Evolutionary conservation across 805 yeast genomes (phyloP).

Genomic region (Metschnikowia lunata): DNA sequence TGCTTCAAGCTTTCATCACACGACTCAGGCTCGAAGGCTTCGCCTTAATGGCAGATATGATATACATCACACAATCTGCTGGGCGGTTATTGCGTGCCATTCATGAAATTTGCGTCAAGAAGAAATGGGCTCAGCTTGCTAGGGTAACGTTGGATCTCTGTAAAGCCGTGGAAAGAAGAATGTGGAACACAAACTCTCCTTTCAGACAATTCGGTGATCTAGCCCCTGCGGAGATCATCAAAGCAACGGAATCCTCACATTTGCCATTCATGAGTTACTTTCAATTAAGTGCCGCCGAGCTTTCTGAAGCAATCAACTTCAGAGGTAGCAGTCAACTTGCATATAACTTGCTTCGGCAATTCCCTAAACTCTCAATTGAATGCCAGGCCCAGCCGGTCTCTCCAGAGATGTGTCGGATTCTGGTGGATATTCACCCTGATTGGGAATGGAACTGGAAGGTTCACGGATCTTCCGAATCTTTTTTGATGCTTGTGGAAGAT

Average conservation of each 20-base stretch:
- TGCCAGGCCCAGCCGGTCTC: conserved; percentile 77
- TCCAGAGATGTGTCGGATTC: conserved; percentile 58
- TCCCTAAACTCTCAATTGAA: conserved; percentile 62
- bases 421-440: conserved; percentile 60
- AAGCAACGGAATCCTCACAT: conserved; percentile 72
- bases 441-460: conserved; percentile 73
- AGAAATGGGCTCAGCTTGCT: conserved; percentile 67
- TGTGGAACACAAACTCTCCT: conserved; percentile 86
- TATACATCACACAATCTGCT: conserved; percentile 88
- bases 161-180: conserved; percentile 72
- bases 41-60: conserved; percentile 90
- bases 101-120: conserved; percentile 66
- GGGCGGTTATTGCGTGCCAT: conserved; percentile 84
- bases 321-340: conserved; percentile 61
- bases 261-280: conserved; percentile 82
- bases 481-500: conserved; percentile 73
- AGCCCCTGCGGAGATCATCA: conserved; percentile 69
- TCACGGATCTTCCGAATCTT: conserved; percentile 65
- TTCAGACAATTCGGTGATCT: conserved; percentile 68
- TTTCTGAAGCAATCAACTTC: conserved; percentile 75
- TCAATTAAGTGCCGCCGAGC: conserved; percentile 64
- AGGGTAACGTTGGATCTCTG: conserved; percentile 57
- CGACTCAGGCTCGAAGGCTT: conserved; percentile 74
- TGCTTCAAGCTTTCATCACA: conserved; percentile 86
- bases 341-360: conserved; percentile 57